These are phyloP conservation scores for Saccharomyces hybrid DNA, from an alignment of 1,139 yeast species.

Conservation along the genomic window DNA sequence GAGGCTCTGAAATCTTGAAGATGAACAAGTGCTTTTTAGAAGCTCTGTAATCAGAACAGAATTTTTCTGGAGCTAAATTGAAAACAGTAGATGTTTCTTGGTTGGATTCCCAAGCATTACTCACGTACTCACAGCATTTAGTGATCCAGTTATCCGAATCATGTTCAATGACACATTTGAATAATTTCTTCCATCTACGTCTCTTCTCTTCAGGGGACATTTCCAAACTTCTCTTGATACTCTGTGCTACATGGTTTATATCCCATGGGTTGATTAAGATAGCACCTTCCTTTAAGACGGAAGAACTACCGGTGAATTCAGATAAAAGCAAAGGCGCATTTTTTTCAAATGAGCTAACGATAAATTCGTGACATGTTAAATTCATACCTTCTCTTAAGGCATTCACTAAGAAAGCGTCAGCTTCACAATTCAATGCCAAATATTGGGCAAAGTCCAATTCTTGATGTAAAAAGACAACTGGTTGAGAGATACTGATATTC, in stretches of 20 bases:
- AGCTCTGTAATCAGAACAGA: conserved; percentile 30
- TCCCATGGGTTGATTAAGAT: conserved; percentile 87
- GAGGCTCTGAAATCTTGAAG: conserved; percentile 42
- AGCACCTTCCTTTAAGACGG: conserved; percentile 65
- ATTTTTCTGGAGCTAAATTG: conserved; percentile 36
- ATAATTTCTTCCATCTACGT: conserved; percentile 55
- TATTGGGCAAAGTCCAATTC: conserved; percentile 85
- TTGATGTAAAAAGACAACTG: conserved; percentile 76
- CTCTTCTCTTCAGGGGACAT: conserved; percentile 52
- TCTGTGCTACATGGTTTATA: conserved; percentile 51
- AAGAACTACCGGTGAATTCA: conserved; percentile 89
- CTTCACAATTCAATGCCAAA: conserved; percentile 72
- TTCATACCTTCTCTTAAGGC: conserved; percentile 94
- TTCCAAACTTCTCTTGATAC: conserved; percentile 51
- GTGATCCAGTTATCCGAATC: conserved; percentile 74
- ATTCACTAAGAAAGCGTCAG: conserved; percentile 76
- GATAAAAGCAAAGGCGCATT: conserved; percentile 77
- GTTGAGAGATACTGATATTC: conserved; percentile 70
- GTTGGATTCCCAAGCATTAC: conserved; percentile 53
- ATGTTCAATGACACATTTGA: conserved; percentile 50
- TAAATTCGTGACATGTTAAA: conserved; percentile 85
- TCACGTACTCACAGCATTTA: conserved; percentile 46
- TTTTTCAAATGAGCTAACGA: conserved; percentile 59
- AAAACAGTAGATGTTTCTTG: conserved; percentile 34
- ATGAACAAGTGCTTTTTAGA: conserved; percentile 41